Conservation (phyloP, 1,284 basidiomycete genomes). For the Ceratobasidium sp. region DNA sequence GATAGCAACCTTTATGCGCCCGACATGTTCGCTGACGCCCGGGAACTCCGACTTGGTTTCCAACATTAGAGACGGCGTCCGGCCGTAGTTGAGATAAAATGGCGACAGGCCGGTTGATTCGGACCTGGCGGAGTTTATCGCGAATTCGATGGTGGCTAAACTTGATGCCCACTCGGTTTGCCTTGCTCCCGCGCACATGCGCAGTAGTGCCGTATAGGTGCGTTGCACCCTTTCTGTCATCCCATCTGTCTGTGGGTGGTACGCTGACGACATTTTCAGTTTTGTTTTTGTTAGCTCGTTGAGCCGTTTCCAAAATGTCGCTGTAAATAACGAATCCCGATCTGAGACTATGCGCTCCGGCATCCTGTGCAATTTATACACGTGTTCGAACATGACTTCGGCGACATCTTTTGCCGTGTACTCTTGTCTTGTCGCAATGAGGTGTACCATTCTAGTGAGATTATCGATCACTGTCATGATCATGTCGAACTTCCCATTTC, state of each 20-base stretch:
- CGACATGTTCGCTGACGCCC: conserved; percentile 47
- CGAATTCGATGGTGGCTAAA: conserved; percentile 53
- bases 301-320: conserved; percentile 51
- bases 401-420: conserved; percentile 50
- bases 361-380: conserved; percentile 56
- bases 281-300: conserved; percentile 50
- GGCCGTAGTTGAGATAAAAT: conserved; percentile 60
- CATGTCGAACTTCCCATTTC: conserved; percentile 55
- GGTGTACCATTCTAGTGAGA: conserved; percentile 53
- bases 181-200: conserved; percentile 28
- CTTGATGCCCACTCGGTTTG: conserved; percentile 53
- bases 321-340: too few relatives aligned
- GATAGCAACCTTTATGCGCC: conserved; percentile 32
- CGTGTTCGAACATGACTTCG: conserved; percentile 48
- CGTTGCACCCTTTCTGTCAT: conserved; percentile 47
- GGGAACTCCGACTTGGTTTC: conserved; percentile 46
- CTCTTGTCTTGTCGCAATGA: conserved; percentile 46
- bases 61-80: conserved; percentile 52
- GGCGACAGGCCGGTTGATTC: conserved; percentile 58
- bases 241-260: conserved; percentile 54
- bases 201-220: conserved; percentile 50
- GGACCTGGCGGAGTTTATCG: conserved; percentile 56
- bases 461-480: conserved; percentile 58
- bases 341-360: conserved; percentile 57
- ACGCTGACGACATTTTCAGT: conserved; percentile 52